Percentiles rank a stretch among this genome's conserved stretches.
These are phyloP conservation scores for Epipyxis sp. DNA, from an alignment of 108 stramenopile genomes.

Conservation along the genomic window DNA sequence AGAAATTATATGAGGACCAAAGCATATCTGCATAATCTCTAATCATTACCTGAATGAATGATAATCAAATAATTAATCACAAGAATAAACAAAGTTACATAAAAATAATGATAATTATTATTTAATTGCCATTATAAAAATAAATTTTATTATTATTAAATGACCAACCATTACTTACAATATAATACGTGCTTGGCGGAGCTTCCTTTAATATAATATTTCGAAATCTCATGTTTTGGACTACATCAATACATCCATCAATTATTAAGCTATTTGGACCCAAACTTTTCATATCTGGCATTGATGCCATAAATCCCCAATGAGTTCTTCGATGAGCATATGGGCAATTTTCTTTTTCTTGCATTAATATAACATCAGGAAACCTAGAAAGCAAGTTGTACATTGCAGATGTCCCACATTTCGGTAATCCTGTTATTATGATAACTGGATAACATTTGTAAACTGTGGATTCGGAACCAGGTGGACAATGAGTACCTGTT, in stretches of 20 bases:
- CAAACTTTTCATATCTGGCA: neutral
- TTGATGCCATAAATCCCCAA: neutral
- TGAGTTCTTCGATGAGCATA: neutral
- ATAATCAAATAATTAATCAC: too few species aligned
- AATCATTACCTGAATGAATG: too few species aligned
- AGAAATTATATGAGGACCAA: too few species aligned
- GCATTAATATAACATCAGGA: neutral
- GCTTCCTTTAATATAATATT: too few species aligned
- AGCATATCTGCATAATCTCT: too few species aligned
- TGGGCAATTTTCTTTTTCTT: constrained; percentile 1
- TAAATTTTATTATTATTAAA: neutral
- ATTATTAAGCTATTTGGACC: neutral
- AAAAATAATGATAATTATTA: too few species aligned
- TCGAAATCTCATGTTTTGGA: neutral
- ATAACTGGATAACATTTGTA: neutral
- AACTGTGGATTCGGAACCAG: too few species aligned
- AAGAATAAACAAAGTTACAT: too few species aligned
- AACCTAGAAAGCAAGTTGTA: neutral
- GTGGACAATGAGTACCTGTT: too few species aligned
- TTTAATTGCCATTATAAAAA: too few species aligned
- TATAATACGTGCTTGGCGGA: too few species aligned
- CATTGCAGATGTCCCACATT: neutral
- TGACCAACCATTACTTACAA: too few species aligned
- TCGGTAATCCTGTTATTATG: neutral
- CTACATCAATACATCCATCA: neutral